Evolutionary conservation across 1,139 yeast species (phyloP), one percentile per base, ranked within the genome.

Genomic region (Dujonia santamariae): DNA sequence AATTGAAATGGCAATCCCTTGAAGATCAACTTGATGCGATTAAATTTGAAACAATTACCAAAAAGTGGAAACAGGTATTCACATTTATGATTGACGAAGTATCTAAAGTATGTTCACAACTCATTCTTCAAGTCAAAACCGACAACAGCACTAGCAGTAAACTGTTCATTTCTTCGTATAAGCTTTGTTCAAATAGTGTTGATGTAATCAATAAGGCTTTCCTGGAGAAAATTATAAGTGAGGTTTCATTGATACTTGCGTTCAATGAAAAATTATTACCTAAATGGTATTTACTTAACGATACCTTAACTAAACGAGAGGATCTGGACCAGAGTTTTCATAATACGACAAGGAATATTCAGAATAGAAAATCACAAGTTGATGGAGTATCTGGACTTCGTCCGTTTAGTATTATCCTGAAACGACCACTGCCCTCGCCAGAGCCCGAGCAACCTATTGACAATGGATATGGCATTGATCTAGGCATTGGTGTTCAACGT

Each of bases 61-160:
- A 62, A 22, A 68, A 76, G 44, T 81, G 87, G 88, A 59, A 66
- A 39, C 64, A 67, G 19, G 58, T 78, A 1, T 78, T 77, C 42
- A 55, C 52, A 11, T 68, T 61, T 39, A 49, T 78, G 34, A 58
- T 68, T 30, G 53, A 54, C 4, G 75, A 75, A 41, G 50, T 72
- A 6, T 51, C 52, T 3, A 45, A 44, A 2, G 63, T 65, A 28
- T 56, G 38, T 25, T 15, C 5, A 8, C 30, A 33, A 9, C 27
- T 36, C 3, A 19, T 20, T 20, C 20, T 35, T 29, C 37, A 29
- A 31, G 30, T 30, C 30, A 3, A 22, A 14, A n/a, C 21, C 11
- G 11, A 31, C 29, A 2, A 22, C 31, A 9, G 34, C 32, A 24
- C 32, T 7, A 21, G 18, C 13, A 15, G n/a, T 14, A 14, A 19